Percentiles rank a stretch among this genome's conserved stretches.
Evolutionary conservation across 164 flowering plant species (phyloP).

Genomic region (Nymphaea thermarum): DNA sequence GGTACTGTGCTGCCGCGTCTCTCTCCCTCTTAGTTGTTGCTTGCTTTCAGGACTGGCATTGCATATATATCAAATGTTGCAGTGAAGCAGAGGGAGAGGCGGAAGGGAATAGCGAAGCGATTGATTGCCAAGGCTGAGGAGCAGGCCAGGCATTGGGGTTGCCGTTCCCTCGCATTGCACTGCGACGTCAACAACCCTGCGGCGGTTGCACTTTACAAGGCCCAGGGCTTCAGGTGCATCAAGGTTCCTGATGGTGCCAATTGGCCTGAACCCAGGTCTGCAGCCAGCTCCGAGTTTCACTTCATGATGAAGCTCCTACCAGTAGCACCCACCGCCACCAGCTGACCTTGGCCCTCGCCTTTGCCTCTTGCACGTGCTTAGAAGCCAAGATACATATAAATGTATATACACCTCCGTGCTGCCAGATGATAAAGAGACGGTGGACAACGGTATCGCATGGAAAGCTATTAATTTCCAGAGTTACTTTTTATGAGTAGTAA

Average conservation of each 20-base stretch:
- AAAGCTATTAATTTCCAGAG: no score
- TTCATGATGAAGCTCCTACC: constrained; percentile 93
- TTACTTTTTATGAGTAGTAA: no score
- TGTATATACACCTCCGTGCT: no score
- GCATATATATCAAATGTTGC: constrained; percentile 96
- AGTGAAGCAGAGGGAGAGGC: constrained; percentile 63
- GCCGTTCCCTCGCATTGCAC: constrained; percentile 83
- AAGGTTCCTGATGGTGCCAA: constrained; percentile 81
- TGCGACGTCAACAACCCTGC: constrained; percentile 66
- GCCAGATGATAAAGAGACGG: no score
- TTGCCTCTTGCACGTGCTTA: no score
- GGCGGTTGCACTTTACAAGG: constrained; percentile 55
- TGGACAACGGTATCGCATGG: no score
- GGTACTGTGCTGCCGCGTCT: neutral
- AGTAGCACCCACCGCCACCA: no score
- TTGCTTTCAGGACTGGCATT: constrained; percentile 61
- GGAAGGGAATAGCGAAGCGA: constrained; percentile 80
- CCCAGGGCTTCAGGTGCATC: constrained; percentile 68
- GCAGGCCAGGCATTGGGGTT: constrained; percentile 74
- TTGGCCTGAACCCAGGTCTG: constrained; percentile 86
- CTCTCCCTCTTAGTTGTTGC: neutral
- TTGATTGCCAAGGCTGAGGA: constrained; percentile 74
- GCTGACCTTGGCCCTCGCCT: no score
- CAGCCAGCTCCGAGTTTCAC: constrained; percentile 52
- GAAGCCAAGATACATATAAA: no score